Conservation (phyloP, 768 basidiomycete genomes). For the Antrodiella citrinella region DNA sequence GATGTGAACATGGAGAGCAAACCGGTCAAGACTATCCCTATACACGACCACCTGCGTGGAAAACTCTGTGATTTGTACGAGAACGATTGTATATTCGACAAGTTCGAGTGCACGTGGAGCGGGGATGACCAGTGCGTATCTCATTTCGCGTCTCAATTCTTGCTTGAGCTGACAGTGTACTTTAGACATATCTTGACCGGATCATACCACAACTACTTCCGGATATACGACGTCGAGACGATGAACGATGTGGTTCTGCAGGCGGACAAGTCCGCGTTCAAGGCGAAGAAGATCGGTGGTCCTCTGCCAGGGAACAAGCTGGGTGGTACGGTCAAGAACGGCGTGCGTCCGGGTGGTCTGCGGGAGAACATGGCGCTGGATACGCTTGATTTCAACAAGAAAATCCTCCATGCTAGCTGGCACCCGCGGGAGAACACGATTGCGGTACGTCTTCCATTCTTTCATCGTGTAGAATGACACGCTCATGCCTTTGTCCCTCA, state of each 20-base stretch:
- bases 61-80: slow-evolving; percentile 99
- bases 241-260: slow-evolving; percentile 88
- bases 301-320: slow-evolving; percentile 65
- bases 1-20: slow-evolving; percentile 98
- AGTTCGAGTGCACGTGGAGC: slow-evolving; percentile 98
- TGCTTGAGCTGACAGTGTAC: slow-evolving; percentile 7
- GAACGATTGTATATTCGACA: slow-evolving; percentile 99
- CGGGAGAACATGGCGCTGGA: slow-evolving; percentile 85
- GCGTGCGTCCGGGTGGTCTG: slow-evolving; percentile 61
- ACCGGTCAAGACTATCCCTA: slow-evolving; percentile 95
- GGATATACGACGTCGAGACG: slow-evolving; percentile 90
- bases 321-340: slow-evolving; percentile 54
- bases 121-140: slow-evolving; percentile 87
- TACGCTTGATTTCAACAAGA: slow-evolving; percentile 91
- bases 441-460: slow-evolving; percentile 51
- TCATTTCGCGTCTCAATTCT: slow-evolving; percentile 16
- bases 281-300: slow-evolving; percentile 97
- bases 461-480: not conserved
- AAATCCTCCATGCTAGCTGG: slow-evolving; percentile 94
- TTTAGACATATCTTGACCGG: slow-evolving; percentile 93
- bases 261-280: slow-evolving; percentile 99
- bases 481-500: slow-evolving; percentile 25
- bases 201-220: slow-evolving; percentile 99
- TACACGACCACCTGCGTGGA: slow-evolving; percentile 94
- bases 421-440: slow-evolving; percentile 98